Conservation (phyloP, 768 basidiomycete species). For the Suillus subalutaceus region DNA sequence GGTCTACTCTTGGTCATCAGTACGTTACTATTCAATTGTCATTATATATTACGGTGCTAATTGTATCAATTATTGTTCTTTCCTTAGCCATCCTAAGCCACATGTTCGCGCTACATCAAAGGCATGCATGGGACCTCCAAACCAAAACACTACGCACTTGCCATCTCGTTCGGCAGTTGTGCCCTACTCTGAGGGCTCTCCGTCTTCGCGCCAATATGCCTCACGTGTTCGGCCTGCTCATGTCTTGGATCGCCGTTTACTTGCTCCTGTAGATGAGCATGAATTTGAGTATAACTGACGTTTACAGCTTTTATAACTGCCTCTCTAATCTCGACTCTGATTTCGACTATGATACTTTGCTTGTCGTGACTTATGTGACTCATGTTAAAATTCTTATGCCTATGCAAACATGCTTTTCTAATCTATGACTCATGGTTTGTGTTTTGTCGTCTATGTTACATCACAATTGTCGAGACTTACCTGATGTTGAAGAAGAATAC, state of each 20-base stretch:
- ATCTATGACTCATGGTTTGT: background rate
- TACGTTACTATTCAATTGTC: too few relatives aligned
- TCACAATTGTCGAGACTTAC: background rate
- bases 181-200: slow-evolving; percentile 6
- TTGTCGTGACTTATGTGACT: background rate
- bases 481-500: background rate
- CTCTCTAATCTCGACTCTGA: background rate
- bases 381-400: background rate
- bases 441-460: background rate
- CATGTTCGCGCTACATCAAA: rapidly evolving
- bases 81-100: background rate
- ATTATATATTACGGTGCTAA: too few relatives aligned
- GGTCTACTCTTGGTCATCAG: too few relatives aligned
- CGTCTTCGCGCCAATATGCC: background rate
- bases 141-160: slow-evolving; percentile 1
- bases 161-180: background rate
- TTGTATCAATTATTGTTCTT: too few relatives aligned
- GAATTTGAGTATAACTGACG: slow-evolving; percentile 3
- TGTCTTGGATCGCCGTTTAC: background rate
- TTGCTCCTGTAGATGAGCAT: background rate
- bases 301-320: background rate
- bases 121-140: background rate
- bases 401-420: background rate
- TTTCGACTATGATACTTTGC: background rate
- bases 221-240: background rate